Evolutionary conservation across 257 asterid species (phyloP).

Genomic region (Catharanthus roseus): DNA sequence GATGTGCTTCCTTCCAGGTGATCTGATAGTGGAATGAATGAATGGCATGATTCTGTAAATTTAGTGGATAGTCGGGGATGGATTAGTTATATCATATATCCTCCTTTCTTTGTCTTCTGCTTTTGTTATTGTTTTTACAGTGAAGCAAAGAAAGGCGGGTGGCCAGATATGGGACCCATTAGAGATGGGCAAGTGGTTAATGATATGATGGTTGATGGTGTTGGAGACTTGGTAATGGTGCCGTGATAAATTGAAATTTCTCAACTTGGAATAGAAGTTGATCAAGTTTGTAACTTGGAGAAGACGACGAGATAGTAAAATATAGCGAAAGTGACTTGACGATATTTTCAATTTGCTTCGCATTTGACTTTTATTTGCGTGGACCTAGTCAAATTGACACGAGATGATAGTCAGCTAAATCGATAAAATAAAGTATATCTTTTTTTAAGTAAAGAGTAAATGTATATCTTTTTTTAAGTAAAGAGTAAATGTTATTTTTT

Average conservation of each 20-base stretch:
- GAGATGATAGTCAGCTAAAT: too few species aligned
- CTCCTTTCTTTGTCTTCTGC: too few species aligned
- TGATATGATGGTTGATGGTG: background rate
- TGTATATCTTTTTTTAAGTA: too few species aligned
- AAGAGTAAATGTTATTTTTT: too few species aligned
- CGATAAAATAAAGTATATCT: too few species aligned
- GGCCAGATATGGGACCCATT: background rate
- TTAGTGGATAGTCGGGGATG: background rate
- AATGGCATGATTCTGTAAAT: background rate
- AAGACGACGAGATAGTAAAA: background rate
- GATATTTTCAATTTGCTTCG: background rate
- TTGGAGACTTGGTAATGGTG: background rate
- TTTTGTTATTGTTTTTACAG: background rate
- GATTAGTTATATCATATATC: background rate
- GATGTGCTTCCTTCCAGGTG: background rate
- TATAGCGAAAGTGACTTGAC: background rate
- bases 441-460: too few species aligned
- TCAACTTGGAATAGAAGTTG: background rate
- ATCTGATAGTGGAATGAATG: background rate
- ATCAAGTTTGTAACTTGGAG: background rate
- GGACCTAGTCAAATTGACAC: too few species aligned
- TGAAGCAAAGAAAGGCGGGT: background rate
- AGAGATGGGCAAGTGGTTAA: background rate
- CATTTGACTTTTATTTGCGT: too few species aligned
- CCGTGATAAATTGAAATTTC: slow-evolving; percentile 6